Conservation (phyloP, 768 basidiomycete genomes). For the Tulasnella calospora region DNA sequence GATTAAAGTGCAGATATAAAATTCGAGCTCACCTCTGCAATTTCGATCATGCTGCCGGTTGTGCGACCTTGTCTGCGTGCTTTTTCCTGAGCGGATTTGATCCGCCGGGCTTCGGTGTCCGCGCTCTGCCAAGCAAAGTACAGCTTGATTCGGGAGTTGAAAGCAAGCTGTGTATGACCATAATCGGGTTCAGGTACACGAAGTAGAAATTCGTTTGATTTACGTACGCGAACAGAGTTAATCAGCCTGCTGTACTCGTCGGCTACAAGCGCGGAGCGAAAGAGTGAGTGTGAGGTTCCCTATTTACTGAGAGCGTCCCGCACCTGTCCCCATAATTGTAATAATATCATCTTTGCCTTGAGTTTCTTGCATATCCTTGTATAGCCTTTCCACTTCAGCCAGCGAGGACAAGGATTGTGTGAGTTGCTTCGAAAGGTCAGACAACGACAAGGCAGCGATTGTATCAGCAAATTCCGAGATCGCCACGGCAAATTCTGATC, state of each 20-base stretch:
- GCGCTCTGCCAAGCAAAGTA: conserved; percentile 76
- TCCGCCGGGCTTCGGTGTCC: conserved; percentile 67
- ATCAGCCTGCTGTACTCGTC: conserved; percentile 95
- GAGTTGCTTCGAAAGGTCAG: conserved; percentile 71
- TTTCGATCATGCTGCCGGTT: conserved; percentile 64
- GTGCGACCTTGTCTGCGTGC: conserved; percentile 71
- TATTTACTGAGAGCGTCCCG: background rate
- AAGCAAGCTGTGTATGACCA: conserved; percentile 58
- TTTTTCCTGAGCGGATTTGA: conserved; percentile 74
- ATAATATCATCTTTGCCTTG: conserved; percentile 81
- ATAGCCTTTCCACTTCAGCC: conserved; percentile 67
- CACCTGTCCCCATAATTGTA: conserved; percentile 73
- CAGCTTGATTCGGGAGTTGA: conserved; percentile 77
- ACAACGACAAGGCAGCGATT: conserved; percentile 61
- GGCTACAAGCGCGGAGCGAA: conserved; percentile 13
- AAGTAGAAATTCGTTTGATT: no score
- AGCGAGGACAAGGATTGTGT: conserved; percentile 64
- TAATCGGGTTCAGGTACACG: background rate
- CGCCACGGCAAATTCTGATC: conserved; percentile 16
- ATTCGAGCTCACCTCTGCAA: conserved; percentile 61
- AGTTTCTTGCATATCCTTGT: conserved; percentile 64
- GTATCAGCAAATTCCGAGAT: conserved; percentile 70
- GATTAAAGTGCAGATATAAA: background rate
- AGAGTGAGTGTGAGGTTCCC: background rate
- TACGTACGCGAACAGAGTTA: conserved; percentile 72